A percentile compares a stretch with the other conserved stretches of the same genome.
Evolutionary conservation across 2,329 filamentous ascomycete species (phyloP).

Genomic region (Clarireedia monteithiana): DNA sequence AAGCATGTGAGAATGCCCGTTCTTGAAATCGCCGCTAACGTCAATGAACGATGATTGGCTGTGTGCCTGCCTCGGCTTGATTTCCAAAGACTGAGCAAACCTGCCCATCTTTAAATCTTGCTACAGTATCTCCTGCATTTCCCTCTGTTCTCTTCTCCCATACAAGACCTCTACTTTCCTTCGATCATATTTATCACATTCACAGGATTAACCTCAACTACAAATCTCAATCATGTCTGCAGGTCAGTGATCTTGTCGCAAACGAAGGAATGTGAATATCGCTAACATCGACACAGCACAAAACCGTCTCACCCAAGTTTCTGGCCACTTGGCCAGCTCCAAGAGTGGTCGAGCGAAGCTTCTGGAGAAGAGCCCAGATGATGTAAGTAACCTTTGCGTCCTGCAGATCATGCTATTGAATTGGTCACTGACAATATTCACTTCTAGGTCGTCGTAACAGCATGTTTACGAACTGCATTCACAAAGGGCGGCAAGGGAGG

Average conservation of each 20-base stretch:
- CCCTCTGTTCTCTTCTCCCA: background rate
- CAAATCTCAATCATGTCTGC: constrained; percentile 20
- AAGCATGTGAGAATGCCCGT: constrained; percentile 6
- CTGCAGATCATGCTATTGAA: background rate
- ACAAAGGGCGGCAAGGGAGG: constrained; percentile 89
- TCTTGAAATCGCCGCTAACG: background rate
- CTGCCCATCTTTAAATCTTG: background rate
- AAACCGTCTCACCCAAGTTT: constrained; percentile 42
- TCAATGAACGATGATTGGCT: constrained; percentile 3
- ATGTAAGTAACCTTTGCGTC: constrained; percentile 39
- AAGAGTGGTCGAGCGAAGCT: constrained; percentile 33
- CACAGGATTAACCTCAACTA: background rate
- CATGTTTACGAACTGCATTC: constrained; percentile 82
- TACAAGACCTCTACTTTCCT: background rate
- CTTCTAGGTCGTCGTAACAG: constrained; percentile 74
- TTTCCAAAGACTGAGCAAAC: background rate
- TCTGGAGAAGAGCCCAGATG: constrained; percentile 58
- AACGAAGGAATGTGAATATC: constrained; percentile 5
- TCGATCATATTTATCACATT: background rate
- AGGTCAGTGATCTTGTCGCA: constrained; percentile 14
- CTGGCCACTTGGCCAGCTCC: constrained; percentile 48
- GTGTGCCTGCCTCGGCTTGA: constrained; percentile 9
- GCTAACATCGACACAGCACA: constrained; percentile 25
- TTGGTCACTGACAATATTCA: constrained; percentile 21
- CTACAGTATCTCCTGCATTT: no score